A percentile compares a stretch with the other conserved stretches of the same genome.
Evolutionary conservation across 441 rosid species (phyloP).

Genomic region (Metrosideros polymorpha): DNA sequence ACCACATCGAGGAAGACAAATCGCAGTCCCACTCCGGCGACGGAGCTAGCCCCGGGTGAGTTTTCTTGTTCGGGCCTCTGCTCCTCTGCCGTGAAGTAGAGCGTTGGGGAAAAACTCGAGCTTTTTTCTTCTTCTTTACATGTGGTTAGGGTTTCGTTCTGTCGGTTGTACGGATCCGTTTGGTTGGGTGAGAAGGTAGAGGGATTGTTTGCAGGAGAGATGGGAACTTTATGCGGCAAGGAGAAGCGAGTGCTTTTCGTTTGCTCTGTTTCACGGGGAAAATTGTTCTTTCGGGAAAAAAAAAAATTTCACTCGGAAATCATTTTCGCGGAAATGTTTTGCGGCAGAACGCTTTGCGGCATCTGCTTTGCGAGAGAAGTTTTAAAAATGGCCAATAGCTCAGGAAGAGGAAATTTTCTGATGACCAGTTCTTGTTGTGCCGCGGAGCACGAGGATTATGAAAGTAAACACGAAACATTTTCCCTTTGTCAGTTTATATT

Average conservation of each 20-base stretch:
- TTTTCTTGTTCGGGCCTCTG: not conserved
- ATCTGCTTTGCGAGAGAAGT: not conserved
- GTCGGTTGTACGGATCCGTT: not conserved
- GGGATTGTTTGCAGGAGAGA: not conserved
- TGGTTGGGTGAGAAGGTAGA: not conserved
- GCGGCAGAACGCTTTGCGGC: not conserved
- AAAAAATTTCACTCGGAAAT: not conserved
- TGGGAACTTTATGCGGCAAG: not conserved
- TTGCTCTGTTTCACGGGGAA: not conserved
- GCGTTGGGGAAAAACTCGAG: not conserved
- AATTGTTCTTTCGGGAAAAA: not conserved
- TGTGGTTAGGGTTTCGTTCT: not conserved
- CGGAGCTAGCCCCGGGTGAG: slow-evolving; percentile 71
- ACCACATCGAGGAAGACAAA: slow-evolving; percentile 34
- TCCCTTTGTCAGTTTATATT: not conserved
- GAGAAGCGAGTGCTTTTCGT: not conserved
- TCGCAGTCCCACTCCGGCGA: slow-evolving; percentile 52
- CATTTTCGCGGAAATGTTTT: not conserved
- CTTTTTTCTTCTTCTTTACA: not conserved
- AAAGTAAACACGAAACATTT: not conserved
- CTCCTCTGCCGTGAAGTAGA: not conserved
- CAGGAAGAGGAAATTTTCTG: not conserved
- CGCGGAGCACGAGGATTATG: not conserved
- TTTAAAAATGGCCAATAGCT: not conserved
- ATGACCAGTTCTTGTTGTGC: not conserved